Evolutionary conservation across 176 grass and related monocot species (phyloP).

Genomic region (Musa acuminata): DNA sequence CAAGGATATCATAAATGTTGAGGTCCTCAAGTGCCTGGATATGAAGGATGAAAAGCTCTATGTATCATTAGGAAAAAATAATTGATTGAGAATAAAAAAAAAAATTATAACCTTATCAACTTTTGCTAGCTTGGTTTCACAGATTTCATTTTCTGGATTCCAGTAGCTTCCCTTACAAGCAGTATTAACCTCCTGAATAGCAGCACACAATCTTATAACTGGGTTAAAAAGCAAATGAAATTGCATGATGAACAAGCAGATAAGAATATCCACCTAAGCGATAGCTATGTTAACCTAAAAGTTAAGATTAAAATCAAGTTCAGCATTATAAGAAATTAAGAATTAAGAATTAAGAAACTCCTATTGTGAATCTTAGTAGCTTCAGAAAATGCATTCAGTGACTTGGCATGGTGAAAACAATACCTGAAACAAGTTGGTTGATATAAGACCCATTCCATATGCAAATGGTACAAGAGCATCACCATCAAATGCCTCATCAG

Average conservation of each 20-base stretch:
- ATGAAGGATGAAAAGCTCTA: constrained; percentile 14
- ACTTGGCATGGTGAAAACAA: not conserved
- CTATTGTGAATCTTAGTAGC: not conserved
- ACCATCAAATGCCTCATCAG: constrained; percentile 72
- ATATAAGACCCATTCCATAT: constrained; percentile 89
- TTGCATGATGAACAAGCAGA: not conserved
- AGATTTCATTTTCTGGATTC: constrained; percentile 31
- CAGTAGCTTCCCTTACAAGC: constrained; percentile 74
- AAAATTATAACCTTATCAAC: constrained; percentile 52
- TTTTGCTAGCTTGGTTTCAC: constrained; percentile 27
- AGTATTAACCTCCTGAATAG: constrained; percentile 41
- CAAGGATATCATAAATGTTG: constrained; percentile 92
- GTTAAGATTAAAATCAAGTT: not conserved
- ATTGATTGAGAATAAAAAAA: not conserved
- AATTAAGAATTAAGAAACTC: not conserved
- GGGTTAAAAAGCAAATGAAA: not conserved
- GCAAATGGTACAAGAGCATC: constrained; percentile 97
- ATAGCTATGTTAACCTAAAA: not conserved
- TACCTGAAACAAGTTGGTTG: constrained; percentile 63
- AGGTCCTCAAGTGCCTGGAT: constrained; percentile 35
- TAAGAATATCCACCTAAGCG: not conserved
- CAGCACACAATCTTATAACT: not conserved
- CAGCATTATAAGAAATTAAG: not conserved
- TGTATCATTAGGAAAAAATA: not conserved
- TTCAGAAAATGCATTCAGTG: not conserved